phyloP scores from a whole-genome alignment of 2,329 filamentous ascomycete genomes.

The Dactylonectria macrodidyma region DNA sequence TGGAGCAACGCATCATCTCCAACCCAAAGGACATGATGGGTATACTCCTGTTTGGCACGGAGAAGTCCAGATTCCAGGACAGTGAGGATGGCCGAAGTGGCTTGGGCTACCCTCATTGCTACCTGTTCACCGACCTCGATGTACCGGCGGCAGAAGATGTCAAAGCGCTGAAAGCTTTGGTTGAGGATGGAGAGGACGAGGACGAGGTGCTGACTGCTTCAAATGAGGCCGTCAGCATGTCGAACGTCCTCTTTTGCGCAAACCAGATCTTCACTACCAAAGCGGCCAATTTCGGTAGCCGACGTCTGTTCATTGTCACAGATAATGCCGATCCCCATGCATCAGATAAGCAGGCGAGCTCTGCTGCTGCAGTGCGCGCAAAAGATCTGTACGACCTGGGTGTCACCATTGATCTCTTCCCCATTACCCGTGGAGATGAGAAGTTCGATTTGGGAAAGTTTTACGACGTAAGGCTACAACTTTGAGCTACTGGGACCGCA shows the following conservation, averaged over 20 bases:
- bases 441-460: slow-evolving; percentile 89
- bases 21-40: slow-evolving; percentile 98
- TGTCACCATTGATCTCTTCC: slow-evolving; percentile 92
- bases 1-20: slow-evolving; percentile 98
- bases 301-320: slow-evolving; percentile 95
- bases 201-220: slow-evolving; percentile 79
- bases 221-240: slow-evolving; percentile 81
- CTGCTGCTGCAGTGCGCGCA: slow-evolving; percentile 86
- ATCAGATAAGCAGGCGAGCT: slow-evolving; percentile 79
- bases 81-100: slow-evolving; percentile 73
- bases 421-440: slow-evolving; percentile 79
- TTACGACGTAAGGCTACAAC: slow-evolving; percentile 78
- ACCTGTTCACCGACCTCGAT: slow-evolving; percentile 89
- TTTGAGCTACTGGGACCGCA: neutral
- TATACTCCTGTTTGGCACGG: slow-evolving; percentile 90
- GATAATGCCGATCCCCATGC: slow-evolving; percentile 91
- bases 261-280: slow-evolving; percentile 98
- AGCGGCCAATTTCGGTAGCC: slow-evolving; percentile 92
- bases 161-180: slow-evolving; percentile 80
- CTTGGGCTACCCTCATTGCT: slow-evolving; percentile 89
- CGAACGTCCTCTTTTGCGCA: slow-evolving; percentile 92
- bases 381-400: slow-evolving; percentile 96
- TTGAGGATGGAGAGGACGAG: slow-evolving; percentile 83
- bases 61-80: slow-evolving; percentile 84
- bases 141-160: slow-evolving; percentile 90